phyloP scores from a whole-genome alignment of 2,329 filamentous ascomycete species.

The Exophiala viscosa region DNA sequence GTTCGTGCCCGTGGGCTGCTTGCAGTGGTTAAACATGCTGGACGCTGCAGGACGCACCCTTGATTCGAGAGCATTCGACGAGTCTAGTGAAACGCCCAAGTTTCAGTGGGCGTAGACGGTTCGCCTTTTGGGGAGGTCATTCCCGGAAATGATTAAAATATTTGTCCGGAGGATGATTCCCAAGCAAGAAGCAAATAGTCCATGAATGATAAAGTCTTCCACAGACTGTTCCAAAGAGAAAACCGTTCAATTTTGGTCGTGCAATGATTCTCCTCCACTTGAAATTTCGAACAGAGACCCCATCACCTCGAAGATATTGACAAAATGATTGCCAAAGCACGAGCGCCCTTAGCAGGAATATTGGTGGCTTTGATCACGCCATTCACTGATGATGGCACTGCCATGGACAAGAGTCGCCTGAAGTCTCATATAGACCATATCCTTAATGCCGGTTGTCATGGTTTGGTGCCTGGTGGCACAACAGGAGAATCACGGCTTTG shows the following conservation, averaged over 20 bases:
- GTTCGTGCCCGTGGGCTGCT: neutral
- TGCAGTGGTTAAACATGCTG: neutral
- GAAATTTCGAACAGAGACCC: constrained; percentile 18
- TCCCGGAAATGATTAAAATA: neutral
- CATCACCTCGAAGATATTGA: neutral
- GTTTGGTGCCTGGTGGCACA: constrained; percentile 50
- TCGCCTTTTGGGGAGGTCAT: neutral
- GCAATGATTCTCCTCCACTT: neutral
- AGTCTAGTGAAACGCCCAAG: neutral
- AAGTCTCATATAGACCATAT: constrained; percentile 46
- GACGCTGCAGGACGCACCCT: neutral
- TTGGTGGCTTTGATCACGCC: constrained; percentile 50
- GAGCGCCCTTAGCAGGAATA: constrained; percentile 35
- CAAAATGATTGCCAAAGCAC: constrained; percentile 1
- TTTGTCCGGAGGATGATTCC: neutral
- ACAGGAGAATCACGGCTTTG: constrained; percentile 49
- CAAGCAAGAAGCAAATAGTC: neutral
- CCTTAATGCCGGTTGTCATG: constrained; percentile 46
- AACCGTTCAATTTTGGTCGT: neutral
- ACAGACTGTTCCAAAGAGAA: neutral
- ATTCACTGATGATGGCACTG: constrained; percentile 42
- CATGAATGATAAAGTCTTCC: neutral
- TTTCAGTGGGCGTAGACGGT: neutral
- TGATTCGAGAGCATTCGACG: neutral
- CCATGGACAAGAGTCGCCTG: constrained; percentile 40